phyloP scores from a whole-genome alignment of 192 early-diverging fungal species.

The Coemansia nantahalensis region DNA sequence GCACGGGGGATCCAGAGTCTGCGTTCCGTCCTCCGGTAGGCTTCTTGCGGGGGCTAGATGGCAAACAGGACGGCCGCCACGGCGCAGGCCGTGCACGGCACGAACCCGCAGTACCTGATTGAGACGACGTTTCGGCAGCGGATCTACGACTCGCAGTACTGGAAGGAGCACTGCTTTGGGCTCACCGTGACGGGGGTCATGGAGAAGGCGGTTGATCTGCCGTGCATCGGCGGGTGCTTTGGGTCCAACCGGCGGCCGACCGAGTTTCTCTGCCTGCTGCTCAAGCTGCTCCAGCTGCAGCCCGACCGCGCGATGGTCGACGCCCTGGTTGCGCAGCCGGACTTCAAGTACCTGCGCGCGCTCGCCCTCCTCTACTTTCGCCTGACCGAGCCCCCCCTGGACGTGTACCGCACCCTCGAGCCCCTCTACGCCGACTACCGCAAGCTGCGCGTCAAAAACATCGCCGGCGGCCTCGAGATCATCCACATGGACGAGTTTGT shows the following conservation, averaged over 20 bases:
- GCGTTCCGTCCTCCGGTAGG: too few relatives aligned
- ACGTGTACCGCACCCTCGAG: slow-evolving; percentile 85
- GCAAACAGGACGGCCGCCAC: slow-evolving; percentile 70
- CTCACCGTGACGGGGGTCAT: slow-evolving; percentile 87
- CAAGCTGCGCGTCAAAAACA: slow-evolving; percentile 62
- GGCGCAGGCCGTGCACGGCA: slow-evolving; percentile 76
- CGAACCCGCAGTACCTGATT: slow-evolving; percentile 90
- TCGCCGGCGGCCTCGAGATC: slow-evolving; percentile 49
- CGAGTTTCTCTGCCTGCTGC: slow-evolving; percentile 82
- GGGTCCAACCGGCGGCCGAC: slow-evolving; percentile 80
- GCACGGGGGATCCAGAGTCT: too few relatives aligned
- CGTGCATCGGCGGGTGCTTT: slow-evolving; percentile 77
- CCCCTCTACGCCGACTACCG: slow-evolving; percentile 81
- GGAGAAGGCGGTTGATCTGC: slow-evolving; percentile 79
- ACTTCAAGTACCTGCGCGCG: slow-evolving; percentile 89
- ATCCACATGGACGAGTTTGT: slow-evolving; percentile 90
- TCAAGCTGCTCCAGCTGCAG: slow-evolving; percentile 93
- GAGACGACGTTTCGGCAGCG: slow-evolving; percentile 90
- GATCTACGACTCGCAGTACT: slow-evolving; percentile 91
- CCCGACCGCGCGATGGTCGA: slow-evolving; percentile 85
- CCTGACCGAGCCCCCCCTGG: slow-evolving; percentile 67
- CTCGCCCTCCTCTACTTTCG: slow-evolving; percentile 88
- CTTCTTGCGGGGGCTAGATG: too few relatives aligned
- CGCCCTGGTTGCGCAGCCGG: slow-evolving; percentile 76
- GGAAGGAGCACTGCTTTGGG: slow-evolving; percentile 97